A percentile compares a stretch with the other conserved stretches of the same genome.
Conservation (phyloP, 108 stramenopile species). For the Bacterosira constricta region DNA sequence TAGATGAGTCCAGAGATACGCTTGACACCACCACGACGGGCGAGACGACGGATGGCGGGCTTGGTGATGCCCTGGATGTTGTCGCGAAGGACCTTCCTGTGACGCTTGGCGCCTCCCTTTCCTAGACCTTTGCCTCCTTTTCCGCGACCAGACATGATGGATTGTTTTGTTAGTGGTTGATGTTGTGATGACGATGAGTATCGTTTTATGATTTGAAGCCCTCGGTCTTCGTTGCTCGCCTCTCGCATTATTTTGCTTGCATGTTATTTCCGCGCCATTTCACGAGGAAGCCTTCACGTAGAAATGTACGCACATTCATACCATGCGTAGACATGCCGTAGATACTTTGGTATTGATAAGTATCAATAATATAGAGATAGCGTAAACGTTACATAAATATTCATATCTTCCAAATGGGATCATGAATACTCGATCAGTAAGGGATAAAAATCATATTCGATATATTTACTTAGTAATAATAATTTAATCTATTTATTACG, state of each 20-base stretch:
- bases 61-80: slow-evolving; percentile 96
- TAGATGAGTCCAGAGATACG: slow-evolving; percentile 92
- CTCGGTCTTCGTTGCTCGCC: too few relatives aligned
- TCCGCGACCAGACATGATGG: slow-evolving; percentile 3
- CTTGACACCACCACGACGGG: slow-evolving; percentile 87
- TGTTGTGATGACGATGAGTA: not conserved
- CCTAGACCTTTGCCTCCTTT: slow-evolving; percentile 6
- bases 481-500: not conserved
- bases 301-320: not conserved
- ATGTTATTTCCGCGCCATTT: not conserved
- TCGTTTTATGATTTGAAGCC: slow-evolving; percentile 5
- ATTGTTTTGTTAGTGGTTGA: not conserved
- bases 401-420: too few relatives aligned
- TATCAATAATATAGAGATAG: not conserved
- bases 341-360: not conserved
- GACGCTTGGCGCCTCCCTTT: slow-evolving; percentile 4
- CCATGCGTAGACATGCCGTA: not conserved
- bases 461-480: not conserved
- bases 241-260: too few relatives aligned
- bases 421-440: not conserved
- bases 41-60: slow-evolving; percentile 90
- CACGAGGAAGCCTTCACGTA: not conserved
- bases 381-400: too few relatives aligned
- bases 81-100: slow-evolving; percentile 93
- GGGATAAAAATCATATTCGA: not conserved